Evolutionary conservation across 2,329 filamentous ascomycete species (phyloP).

Genomic region (Aspergillus sclerotialis): DNA sequence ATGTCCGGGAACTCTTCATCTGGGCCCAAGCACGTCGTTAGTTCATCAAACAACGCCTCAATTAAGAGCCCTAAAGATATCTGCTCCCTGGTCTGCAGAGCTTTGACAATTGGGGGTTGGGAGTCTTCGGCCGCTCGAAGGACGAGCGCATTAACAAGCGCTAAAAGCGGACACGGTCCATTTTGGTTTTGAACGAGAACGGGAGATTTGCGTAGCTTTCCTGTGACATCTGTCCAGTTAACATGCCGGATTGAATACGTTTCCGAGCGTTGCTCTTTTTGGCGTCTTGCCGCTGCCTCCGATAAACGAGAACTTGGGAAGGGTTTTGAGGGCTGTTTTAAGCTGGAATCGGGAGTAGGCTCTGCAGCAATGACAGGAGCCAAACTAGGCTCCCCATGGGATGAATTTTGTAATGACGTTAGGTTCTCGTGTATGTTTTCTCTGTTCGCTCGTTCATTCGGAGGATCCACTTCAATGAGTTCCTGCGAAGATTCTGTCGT

Average conservation of each 20-base stretch:
- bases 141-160: slow-evolving; percentile 85
- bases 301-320: slow-evolving; percentile 11
- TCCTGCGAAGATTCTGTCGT: slow-evolving; percentile 26
- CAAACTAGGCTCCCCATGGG: too few relatives aligned
- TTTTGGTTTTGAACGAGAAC: slow-evolving; percentile 91
- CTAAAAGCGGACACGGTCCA: slow-evolving; percentile 86
- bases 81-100: slow-evolving; percentile 72
- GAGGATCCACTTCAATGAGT: slow-evolving; percentile 22
- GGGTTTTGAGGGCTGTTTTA: slow-evolving; percentile 4
- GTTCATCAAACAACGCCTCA: slow-evolving; percentile 85
- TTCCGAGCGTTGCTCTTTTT: slow-evolving; percentile 52
- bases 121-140: slow-evolving; percentile 66
- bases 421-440: slow-evolving; percentile 4
- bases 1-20: slow-evolving; percentile 74
- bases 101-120: slow-evolving; percentile 67
- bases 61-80: slow-evolving; percentile 79
- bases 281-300: slow-evolving; percentile 25
- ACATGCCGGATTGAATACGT: slow-evolving; percentile 93
- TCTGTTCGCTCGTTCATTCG: slow-evolving; percentile 4
- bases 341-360: slow-evolving; percentile 6
- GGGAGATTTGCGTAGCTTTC: slow-evolving; percentile 68
- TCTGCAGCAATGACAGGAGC: slow-evolving; percentile 4
- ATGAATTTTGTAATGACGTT: not conserved
- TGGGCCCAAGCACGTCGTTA: slow-evolving; percentile 69
- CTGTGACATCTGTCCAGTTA: slow-evolving; percentile 65